phyloP scores from a whole-genome alignment of 345 rosid species.

The Salix purpurea region DNA sequence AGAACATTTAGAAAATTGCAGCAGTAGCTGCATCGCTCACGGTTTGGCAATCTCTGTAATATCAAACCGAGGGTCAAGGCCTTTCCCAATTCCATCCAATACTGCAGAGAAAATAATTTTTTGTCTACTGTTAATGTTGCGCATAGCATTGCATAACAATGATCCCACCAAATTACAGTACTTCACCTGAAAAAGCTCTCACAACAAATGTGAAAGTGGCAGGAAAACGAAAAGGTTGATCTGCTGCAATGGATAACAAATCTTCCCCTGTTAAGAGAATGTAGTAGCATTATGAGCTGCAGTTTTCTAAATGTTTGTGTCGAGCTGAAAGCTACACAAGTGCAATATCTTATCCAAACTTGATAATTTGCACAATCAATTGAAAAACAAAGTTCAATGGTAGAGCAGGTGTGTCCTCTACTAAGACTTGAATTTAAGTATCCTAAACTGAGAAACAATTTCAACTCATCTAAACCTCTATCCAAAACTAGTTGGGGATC shows the following conservation, averaged over 20 bases:
- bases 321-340: not conserved
- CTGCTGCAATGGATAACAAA: slow-evolving; percentile 88
- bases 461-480: not conserved
- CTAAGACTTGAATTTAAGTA: not conserved
- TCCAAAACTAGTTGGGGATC: not conserved
- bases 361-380: not conserved
- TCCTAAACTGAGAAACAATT: not conserved
- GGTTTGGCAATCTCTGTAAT: slow-evolving; percentile 98
- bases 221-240: slow-evolving; percentile 97
- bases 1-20: not conserved
- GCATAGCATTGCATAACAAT: slow-evolving; percentile 3
- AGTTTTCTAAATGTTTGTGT: not conserved
- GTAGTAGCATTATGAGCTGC: slow-evolving; percentile 16
- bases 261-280: slow-evolving; percentile 75
- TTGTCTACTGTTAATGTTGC: slow-evolving; percentile 13
- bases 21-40: slow-evolving; percentile 42
- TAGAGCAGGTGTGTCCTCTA: not conserved
- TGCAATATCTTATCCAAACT: not conserved
- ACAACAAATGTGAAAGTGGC: slow-evolving; percentile 99
- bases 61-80: slow-evolving; percentile 95
- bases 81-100: slow-evolving; percentile 97
- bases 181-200: slow-evolving; percentile 92
- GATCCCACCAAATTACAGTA: slow-evolving; percentile 3
- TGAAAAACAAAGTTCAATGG: not conserved
- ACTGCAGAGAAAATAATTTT: slow-evolving; percentile 43